phyloP scores from a whole-genome alignment of 345 rosid species.

The Rhodamnia argentea region DNA sequence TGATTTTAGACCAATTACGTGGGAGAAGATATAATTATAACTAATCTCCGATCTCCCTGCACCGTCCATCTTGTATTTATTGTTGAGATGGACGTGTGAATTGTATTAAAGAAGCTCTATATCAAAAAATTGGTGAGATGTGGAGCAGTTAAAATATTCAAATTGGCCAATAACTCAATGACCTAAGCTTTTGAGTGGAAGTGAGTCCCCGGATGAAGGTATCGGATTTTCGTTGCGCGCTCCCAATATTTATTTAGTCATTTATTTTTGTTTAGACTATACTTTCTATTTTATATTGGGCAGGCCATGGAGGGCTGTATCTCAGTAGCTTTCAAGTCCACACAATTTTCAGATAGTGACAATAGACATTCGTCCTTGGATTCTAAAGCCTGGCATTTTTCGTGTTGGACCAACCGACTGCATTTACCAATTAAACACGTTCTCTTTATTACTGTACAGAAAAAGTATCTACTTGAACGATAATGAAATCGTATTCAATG shows the following conservation, averaged over 20 bases:
- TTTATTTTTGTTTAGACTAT: not conserved
- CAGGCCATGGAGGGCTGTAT: not conserved
- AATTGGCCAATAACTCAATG: too few species aligned
- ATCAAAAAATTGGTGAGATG: too few species aligned
- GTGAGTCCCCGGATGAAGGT: too few species aligned
- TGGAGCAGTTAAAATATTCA: too few species aligned
- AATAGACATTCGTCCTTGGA: not conserved
- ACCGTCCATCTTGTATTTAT: not conserved
- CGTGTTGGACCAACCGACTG: not conserved
- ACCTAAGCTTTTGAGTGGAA: too few species aligned
- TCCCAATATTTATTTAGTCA: too few species aligned
- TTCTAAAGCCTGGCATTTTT: not conserved
- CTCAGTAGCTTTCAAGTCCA: not conserved
- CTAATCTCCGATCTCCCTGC: not conserved
- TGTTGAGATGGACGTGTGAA: too few species aligned
- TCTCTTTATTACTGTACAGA: not conserved
- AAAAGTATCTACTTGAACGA: not conserved
- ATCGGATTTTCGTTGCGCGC: too few species aligned
- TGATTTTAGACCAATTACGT: constrained; percentile 8
- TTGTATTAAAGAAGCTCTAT: too few species aligned
- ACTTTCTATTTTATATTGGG: not conserved
- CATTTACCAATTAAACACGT: not conserved
- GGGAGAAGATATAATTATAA: constrained; percentile 4
- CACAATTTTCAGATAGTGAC: not conserved
- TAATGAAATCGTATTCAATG: not conserved